phyloP scores from a whole-genome alignment of 768 basidiomycete species.

The Lactifluus rugatus region DNA sequence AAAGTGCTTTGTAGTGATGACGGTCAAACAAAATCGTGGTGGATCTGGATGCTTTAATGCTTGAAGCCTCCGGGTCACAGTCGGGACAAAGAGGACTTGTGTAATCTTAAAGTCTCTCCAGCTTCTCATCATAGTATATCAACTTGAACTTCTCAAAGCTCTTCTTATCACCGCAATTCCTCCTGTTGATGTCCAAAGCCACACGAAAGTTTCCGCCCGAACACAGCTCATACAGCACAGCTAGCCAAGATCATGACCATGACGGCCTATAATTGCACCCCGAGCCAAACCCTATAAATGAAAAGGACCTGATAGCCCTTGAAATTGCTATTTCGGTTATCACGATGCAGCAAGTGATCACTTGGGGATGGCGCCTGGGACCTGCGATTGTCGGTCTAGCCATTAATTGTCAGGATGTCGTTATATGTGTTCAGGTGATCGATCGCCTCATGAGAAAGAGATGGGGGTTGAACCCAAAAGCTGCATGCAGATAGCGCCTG shows the following conservation, averaged over 20 bases:
- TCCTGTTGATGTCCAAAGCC: neutral
- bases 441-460: neutral
- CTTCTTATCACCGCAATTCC: neutral
- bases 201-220: neutral
- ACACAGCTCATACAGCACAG: too few species aligned
- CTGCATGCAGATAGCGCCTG: neutral
- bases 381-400: neutral
- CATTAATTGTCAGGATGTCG: conserved; percentile 1
- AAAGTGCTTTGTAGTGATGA: too few species aligned
- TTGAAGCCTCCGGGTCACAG: neutral
- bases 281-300: conserved; percentile 3
- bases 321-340: neutral
- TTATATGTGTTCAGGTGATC: neutral
- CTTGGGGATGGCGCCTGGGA: neutral
- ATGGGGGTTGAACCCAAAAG: neutral
- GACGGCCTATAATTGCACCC: neutral
- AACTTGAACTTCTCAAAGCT: too few species aligned
- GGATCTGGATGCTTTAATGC: neutral
- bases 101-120: too few species aligned
- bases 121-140: too few species aligned
- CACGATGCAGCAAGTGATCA: conserved; percentile 3
- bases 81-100: neutral
- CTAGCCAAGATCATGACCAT: too few species aligned
- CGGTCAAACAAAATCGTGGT: neutral
- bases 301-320: conserved; percentile 8